Base-by-base conservation (phyloP, 2,329 filamentous ascomycete genomes). In the Sclerotinia sclerotiorum region DNA sequence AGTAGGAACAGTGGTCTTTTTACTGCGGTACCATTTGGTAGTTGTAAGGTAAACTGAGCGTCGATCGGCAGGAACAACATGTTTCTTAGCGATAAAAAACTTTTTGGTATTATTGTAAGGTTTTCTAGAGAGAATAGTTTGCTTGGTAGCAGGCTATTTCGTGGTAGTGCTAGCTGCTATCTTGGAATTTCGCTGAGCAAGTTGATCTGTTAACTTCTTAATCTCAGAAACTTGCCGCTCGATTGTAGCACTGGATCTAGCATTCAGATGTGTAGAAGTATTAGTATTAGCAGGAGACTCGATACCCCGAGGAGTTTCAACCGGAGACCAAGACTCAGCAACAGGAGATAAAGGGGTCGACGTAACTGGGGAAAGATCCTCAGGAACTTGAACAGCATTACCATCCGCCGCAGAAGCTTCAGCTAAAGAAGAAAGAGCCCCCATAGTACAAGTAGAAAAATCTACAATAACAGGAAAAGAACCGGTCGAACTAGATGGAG, bases 371-470 rank as follows among this genome's bases (percentile, higher is more conserved):
- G n/a, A 6, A 42, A 42, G n/a, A 11, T 51, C n/a, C n/a, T 51
- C 48, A 27, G n/a, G 13, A 5, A 1, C 10, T 51, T n/a, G n/a
- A 5, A 27, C 4, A 27, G 4, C 21, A 51, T 11, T n/a, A 13
- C 0, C 13, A 5, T 42, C 4, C 17, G 13, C 15, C 1, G 39
- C 17, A 17, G 11, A n/a, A 48, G 27, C 5, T 35, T n/a, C 6
- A 21, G 3, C n/a, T 13, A 42, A 6, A 5, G 5, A 7, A 24
- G 13, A 35, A n/a, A 2, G 0, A 5, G 7, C 21, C 19, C 4
- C 0, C 1, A 4, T 10, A 7, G 5, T 2, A 11, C 5, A 15
- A 35, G 19, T 6, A 55, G 19, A 11, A 2, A 10, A n/a, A 5
- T 15, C 39, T 15, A 1, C 11, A 35, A 2, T 24, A 21, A 1